Percentiles rank a stretch among this genome's conserved stretches.
phyloP scores from a whole-genome alignment of 106 monocot species.

The Platanthera zijinensis region DNA sequence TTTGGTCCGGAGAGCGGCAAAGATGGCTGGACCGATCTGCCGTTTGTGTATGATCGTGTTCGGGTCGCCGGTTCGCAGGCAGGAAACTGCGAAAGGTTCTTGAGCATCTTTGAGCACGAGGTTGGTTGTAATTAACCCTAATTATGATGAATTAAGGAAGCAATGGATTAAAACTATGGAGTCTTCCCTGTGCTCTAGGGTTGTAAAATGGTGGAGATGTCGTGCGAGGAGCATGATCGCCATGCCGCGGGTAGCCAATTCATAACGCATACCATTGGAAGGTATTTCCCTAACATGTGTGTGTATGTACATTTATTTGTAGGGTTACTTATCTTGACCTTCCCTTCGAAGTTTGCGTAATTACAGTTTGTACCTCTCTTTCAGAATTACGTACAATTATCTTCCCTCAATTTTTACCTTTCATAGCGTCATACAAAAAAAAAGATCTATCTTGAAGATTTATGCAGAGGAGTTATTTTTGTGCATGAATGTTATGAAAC shows the following conservation, averaged over 20 bases:
- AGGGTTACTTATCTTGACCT: neutral
- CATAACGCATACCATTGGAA: slow-evolving; percentile 65
- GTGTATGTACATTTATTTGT: too few species aligned
- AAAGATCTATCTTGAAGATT: too few species aligned
- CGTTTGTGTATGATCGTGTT: slow-evolving; percentile 52
- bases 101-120: slow-evolving; percentile 44
- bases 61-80: slow-evolving; percentile 25
- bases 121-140: slow-evolving; percentile 6
- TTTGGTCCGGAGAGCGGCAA: slow-evolving; percentile 76
- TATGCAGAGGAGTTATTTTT: too few species aligned
- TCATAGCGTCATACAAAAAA: too few species aligned
- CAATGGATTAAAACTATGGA: neutral
- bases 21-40: slow-evolving; percentile 45
- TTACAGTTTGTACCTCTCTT: too few species aligned
- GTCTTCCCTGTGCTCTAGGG: slow-evolving; percentile 21
- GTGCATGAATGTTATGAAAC: too few species aligned
- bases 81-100: slow-evolving; percentile 34
- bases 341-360: too few species aligned
- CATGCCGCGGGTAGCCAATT: slow-evolving; percentile 64
- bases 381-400: too few species aligned
- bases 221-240: slow-evolving; percentile 59
- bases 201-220: slow-evolving; percentile 70
- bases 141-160: neutral
- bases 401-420: too few species aligned
- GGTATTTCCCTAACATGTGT: slow-evolving; percentile 9